Conservation (phyloP, 23 red algal species). For the Pyropia haitanensis region DNA sequence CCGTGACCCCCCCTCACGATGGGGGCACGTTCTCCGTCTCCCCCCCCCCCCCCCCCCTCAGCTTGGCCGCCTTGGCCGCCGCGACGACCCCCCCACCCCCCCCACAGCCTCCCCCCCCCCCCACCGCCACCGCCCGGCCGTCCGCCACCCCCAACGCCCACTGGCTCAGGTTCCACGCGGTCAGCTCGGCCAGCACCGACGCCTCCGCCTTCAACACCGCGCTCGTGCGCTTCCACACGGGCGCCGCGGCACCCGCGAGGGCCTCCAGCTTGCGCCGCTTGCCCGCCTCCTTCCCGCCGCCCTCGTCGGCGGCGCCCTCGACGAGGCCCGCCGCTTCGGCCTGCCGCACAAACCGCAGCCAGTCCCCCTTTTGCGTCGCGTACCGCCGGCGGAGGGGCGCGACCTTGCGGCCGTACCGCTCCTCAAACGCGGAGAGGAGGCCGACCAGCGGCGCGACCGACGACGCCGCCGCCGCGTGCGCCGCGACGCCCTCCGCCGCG, state of each 20-base stretch:
- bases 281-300: too few species aligned
- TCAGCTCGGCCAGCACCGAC: conserved; percentile 50
- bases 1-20: too few species aligned
- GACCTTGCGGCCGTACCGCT: conserved; percentile 52
- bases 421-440: conserved; percentile 35
- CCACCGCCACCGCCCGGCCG: too few species aligned
- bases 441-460: conserved; percentile 42
- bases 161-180: conserved; percentile 47
- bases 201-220: conserved; percentile 42
- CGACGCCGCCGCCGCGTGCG: conserved; percentile 24
- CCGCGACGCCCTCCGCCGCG: conserved; percentile 13
- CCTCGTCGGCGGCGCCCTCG: not conserved
- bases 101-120: too few species aligned
- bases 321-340: conserved; percentile 47
- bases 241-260: conserved; percentile 51
- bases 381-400: conserved; percentile 47
- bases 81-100: too few species aligned
- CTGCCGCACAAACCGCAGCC: conserved; percentile 43
- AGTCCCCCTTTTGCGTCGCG: conserved; percentile 64
- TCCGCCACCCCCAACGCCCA: conserved; percentile 7
- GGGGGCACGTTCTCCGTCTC: too few species aligned
- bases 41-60: too few species aligned
- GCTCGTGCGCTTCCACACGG: conserved; percentile 48
- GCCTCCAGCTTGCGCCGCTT: conserved; percentile 63
- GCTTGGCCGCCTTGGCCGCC: too few species aligned